Evolutionary conservation across 306 rosid genomes (phyloP).

Genomic region (Sesbania bispinosa): DNA sequence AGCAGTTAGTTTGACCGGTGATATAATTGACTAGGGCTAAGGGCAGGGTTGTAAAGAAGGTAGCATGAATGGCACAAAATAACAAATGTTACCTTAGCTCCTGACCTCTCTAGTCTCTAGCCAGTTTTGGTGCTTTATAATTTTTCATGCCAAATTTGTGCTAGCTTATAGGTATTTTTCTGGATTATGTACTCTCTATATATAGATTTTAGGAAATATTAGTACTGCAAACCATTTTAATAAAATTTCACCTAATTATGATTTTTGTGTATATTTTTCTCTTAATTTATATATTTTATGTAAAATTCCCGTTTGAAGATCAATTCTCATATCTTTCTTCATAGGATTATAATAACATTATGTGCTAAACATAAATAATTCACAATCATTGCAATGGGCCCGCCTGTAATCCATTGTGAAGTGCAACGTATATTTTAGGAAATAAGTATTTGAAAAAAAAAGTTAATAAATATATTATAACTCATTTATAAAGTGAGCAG

Average conservation of each 20-base stretch:
- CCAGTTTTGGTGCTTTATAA: neutral
- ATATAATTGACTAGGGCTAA: neutral
- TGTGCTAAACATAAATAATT: neutral
- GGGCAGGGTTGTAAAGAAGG: no score
- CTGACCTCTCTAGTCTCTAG: neutral
- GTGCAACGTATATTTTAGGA: neutral
- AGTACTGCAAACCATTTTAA: no score
- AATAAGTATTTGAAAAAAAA: neutral
- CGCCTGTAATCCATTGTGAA: conserved; percentile 11
- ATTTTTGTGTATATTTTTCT: no score
- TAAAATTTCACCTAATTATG: no score
- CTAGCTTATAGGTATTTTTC: no score
- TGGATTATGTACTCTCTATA: no score
- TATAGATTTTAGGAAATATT: no score
- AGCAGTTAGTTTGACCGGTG: neutral
- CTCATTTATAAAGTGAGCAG: conserved; percentile 14
- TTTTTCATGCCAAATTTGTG: neutral
- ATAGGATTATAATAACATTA: neutral
- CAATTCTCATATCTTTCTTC: neutral
- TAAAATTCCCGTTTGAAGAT: no score
- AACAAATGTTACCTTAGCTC: neutral
- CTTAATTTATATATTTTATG: no score
- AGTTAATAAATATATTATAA: neutral
- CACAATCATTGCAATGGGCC: conserved; percentile 35
- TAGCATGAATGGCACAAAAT: neutral